Evolutionary conservation across 441 rosid species (phyloP).

Genomic region (Brassica balearica): DNA sequence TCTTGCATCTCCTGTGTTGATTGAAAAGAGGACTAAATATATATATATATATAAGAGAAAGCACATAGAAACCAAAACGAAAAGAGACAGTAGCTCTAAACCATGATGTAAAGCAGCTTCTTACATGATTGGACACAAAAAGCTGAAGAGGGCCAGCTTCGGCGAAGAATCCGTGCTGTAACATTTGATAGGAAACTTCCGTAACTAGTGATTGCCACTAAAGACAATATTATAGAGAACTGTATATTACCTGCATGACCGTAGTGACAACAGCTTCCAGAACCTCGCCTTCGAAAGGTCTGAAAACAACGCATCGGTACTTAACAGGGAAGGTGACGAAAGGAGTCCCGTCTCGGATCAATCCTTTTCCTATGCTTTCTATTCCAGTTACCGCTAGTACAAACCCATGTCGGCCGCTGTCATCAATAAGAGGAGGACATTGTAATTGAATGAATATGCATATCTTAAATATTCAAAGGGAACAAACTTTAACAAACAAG

Average conservation of each 20-base stretch:
- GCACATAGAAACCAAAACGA: not conserved
- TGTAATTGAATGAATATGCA: not conserved
- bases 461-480: too few species aligned
- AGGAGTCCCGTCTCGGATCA: constrained; percentile 89
- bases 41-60: not conserved
- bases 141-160: constrained; percentile 97
- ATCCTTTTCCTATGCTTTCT: constrained; percentile 84
- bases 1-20: constrained; percentile 77
- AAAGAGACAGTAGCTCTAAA: constrained; percentile 1
- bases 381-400: constrained; percentile 89
- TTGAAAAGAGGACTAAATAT: constrained; percentile 4
- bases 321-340: constrained; percentile 86
- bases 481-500: not conserved
- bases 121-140: constrained; percentile 89
- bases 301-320: constrained; percentile 76
- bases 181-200: constrained; percentile 1
- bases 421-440: not conserved
- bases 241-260: constrained; percentile 50
- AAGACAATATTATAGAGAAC: not conserved
- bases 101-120: not conserved
- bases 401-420: constrained; percentile 88
- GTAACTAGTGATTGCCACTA: not conserved
- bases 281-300: constrained; percentile 93
- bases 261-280: constrained; percentile 88
- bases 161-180: constrained; percentile 92